phyloP scores from a whole-genome alignment of 2,329 filamentous ascomycete species.

The Pseudogymnoascus sp. region DNA sequence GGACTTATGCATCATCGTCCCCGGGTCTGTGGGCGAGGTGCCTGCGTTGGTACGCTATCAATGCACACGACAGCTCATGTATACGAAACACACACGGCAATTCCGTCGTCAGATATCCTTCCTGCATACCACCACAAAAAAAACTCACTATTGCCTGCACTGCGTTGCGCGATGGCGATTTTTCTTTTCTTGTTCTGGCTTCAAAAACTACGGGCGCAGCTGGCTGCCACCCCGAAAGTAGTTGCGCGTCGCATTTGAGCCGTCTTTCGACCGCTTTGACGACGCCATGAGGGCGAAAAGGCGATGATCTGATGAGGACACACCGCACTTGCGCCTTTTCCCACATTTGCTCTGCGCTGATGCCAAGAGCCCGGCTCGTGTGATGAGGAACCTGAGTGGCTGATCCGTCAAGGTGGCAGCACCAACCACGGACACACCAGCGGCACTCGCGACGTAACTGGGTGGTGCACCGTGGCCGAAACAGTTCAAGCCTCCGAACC shows the following conservation, averaged over 20 bases:
- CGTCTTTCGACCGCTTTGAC: background rate
- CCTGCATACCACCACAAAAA: background rate
- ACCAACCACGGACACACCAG: conserved; percentile 2
- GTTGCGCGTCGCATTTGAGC: conserved; percentile 1
- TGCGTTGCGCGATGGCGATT: background rate
- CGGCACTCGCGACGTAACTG: background rate
- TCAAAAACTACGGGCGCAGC: background rate
- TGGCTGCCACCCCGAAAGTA: background rate
- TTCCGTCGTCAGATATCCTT: background rate
- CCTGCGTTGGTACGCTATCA: background rate
- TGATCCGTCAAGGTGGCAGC: conserved; percentile 2
- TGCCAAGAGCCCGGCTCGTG: background rate
- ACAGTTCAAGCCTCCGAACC: conserved; percentile 5
- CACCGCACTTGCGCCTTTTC: background rate
- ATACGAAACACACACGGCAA: conserved; percentile 5
- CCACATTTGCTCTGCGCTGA: background rate
- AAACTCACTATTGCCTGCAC: too few relatives aligned
- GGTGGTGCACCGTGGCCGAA: background rate
- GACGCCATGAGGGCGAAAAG: background rate
- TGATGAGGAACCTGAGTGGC: background rate
- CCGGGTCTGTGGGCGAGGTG: conserved; percentile 5
- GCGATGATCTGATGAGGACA: background rate
- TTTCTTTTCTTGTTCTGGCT: background rate
- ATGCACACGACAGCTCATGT: conserved; percentile 6
- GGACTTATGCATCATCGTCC: background rate